phyloP scores from a whole-genome alignment of 2,329 filamentous ascomycete genomes.

The Thyridium curvatum region DNA sequence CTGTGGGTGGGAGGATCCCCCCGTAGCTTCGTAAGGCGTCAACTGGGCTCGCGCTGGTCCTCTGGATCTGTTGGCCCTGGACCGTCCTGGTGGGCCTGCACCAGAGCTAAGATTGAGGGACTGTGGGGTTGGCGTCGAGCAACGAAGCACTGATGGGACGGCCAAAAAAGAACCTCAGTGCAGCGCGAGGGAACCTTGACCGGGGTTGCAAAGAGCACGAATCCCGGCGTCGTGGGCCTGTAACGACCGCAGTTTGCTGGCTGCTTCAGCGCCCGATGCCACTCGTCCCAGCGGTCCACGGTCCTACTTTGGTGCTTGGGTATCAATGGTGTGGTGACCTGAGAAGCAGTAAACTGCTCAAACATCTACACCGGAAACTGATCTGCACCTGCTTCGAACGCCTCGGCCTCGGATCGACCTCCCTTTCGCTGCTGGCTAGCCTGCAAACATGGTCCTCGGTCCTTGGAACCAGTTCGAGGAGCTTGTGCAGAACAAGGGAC shows the following conservation, averaged over 20 bases:
- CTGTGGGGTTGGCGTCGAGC: not conserved
- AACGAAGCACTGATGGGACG: not conserved
- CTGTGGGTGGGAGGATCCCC: slow-evolving; percentile 12
- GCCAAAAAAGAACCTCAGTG: slow-evolving; percentile 6
- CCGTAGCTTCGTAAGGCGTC: slow-evolving; percentile 12
- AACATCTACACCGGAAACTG: too few relatives aligned
- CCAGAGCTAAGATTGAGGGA: not conserved
- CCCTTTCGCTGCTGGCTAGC: too few relatives aligned
- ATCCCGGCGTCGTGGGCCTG: too few relatives aligned
- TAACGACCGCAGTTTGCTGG: too few relatives aligned
- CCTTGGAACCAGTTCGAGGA: too few relatives aligned
- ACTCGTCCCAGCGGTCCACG: too few relatives aligned
- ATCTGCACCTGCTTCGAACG: too few relatives aligned
- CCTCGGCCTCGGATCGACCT: too few relatives aligned
- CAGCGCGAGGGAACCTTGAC: not conserved
- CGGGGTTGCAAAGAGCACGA: too few relatives aligned
- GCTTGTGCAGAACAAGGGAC: too few relatives aligned
- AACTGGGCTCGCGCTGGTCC: slow-evolving; percentile 9
- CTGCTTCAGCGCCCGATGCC: too few relatives aligned
- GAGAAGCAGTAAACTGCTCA: not conserved
- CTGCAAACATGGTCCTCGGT: too few relatives aligned
- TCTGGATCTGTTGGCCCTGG: slow-evolving; percentile 1
- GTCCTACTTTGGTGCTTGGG: slow-evolving; percentile 1
- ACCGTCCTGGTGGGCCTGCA: not conserved
- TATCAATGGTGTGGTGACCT: slow-evolving; percentile 2